A percentile compares a stretch with the other conserved stretches of the same genome.
Conservation (phyloP, 2,329 filamentous ascomycete genomes). For the Didymella segeticola region DNA sequence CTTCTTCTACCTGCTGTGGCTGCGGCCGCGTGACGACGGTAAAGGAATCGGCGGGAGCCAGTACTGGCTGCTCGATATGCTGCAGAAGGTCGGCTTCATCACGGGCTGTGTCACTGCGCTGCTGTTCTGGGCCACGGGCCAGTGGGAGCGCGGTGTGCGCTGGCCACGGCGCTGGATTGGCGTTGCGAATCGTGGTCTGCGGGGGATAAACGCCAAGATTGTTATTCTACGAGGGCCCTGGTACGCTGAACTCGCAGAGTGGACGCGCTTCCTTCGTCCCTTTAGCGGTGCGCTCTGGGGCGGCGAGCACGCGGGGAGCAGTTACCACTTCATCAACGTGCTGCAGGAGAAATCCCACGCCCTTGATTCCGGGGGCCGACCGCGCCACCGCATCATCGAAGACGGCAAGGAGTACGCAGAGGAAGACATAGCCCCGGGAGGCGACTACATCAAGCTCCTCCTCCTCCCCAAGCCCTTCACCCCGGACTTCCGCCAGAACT, state of each 20-base stretch:
- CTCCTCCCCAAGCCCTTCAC: conserved; percentile 94
- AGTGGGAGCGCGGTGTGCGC: conserved; percentile 93
- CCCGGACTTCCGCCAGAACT: conserved; percentile 92
- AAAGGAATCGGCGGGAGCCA: conserved; percentile 88
- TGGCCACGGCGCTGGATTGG: conserved; percentile 93
- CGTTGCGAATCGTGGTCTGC: conserved; percentile 85
- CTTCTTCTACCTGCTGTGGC: conserved; percentile 89
- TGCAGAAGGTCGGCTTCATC: conserved; percentile 89
- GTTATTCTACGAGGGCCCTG: conserved; percentile 84
- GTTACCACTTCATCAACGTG: conserved; percentile 79
- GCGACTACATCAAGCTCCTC: conserved; percentile 89
- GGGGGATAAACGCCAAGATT: conserved; percentile 95
- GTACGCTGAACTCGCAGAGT: conserved; percentile 78
- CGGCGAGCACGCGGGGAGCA: conserved; percentile 64
- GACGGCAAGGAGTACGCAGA: conserved; percentile 71
- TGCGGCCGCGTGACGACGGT: conserved; percentile 95
- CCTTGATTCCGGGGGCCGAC: conserved; percentile 32
- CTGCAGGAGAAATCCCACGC: conserved; percentile 42
- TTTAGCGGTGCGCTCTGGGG: conserved; percentile 59
- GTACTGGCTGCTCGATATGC: conserved; percentile 93
- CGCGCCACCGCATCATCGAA: conserved; percentile 56
- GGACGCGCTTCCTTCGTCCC: conserved; percentile 78
- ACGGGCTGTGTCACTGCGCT: conserved; percentile 86
- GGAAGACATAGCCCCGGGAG: conserved; percentile 88
- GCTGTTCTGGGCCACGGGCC: conserved; percentile 91